Base-by-base conservation (phyloP, 2,329 filamentous ascomycete genomes). In the Apiospora aurea region DNA sequence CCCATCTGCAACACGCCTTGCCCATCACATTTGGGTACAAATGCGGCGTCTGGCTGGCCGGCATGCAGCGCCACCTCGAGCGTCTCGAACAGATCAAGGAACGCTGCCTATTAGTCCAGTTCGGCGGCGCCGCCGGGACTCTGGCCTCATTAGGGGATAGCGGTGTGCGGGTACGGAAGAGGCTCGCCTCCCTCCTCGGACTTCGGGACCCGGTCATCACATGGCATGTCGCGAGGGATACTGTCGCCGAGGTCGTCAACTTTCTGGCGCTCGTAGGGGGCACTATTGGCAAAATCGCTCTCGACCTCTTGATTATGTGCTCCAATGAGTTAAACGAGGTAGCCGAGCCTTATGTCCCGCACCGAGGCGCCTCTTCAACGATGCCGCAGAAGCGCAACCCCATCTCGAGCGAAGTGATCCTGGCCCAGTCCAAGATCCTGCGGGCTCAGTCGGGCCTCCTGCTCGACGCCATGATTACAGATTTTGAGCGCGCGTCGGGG, bases 371-470 rank as follows among this genome's bases (percentile, higher is more conserved):
- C 1, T 87, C 84, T 0, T 87, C 85, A 0, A 89, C 87, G 0
- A 89, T 89, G 87, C 87, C 87, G 2, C 87, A 89, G 76, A 90
- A 90, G 78, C 82, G 87, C 5, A 89, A 90, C 67, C 87, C 87
- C 0, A 89, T 90, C 43, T 88, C 87, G 0, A 87, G 86, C 75
- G 87, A 89, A 73, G 84, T 88, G 3, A 87, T 89, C 5, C 79
- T 89, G 0, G 88, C 87, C 0, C 84, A 86, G 1, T 87, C 86
- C 1, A 89, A 89, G 75, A 79, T 89, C 11, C 80, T 89, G 0
- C 82, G 87, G 6, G 84, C 86, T 0, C 85, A 89, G 70, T 87
- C 87, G 0, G 81, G 85, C 0, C 79, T 89, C 4, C 85, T 85
- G 0, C 82, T 89, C 1, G 87, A 89, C 74, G 87, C 82, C 1